Conservation (phyloP, 176 grass and related monocot species). For the Elaeis guineensis region DNA sequence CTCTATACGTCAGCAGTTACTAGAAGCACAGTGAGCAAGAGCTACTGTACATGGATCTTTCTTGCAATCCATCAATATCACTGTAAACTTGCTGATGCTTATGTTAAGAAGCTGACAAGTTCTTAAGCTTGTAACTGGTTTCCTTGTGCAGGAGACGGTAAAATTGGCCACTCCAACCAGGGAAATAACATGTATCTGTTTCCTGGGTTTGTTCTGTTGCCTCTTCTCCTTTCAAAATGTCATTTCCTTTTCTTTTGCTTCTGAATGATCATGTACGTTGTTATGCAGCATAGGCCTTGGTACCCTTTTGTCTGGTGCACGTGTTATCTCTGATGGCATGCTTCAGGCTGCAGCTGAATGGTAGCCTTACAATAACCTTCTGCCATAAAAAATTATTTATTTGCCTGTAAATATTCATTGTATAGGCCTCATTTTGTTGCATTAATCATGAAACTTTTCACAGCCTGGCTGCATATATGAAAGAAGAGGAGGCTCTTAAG, state of each 20-base stretch:
- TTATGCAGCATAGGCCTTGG: constrained; percentile 83
- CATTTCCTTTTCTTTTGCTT: no score
- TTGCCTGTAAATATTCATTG: neutral
- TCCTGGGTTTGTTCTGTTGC: constrained; percentile 67
- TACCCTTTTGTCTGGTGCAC: constrained; percentile 88
- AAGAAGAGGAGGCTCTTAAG: constrained; percentile 76
- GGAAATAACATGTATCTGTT: constrained; percentile 99
- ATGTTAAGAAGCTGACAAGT: no score
- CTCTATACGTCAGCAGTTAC: no score
- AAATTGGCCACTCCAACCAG: constrained; percentile 89
- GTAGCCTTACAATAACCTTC: constrained; percentile 29
- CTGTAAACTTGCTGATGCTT: no score
- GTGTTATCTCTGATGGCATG: constrained; percentile 89
- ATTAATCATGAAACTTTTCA: constrained; percentile 12
- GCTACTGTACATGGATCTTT: no score
- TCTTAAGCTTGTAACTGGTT: neutral
- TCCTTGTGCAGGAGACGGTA: constrained; percentile 59
- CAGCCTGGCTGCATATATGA: constrained; percentile 95
- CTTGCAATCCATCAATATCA: no score
- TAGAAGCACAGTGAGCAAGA: no score
- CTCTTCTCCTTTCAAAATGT: constrained; percentile 1
- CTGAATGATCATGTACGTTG: neutral
- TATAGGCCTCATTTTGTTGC: neutral
- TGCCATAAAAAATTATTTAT: neutral
- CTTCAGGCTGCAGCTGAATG: constrained; percentile 89